Percentiles rank a stretch among this genome's conserved stretches.
phyloP scores from a whole-genome alignment of 306 rosid genomes.

The Malus domestica region ASM211411v1 NC_041803.1:16502501-16503000 shows the following conservation, averaged over 20 bases:
- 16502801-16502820: slow-evolving; percentile 78
- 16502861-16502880: slow-evolving; percentile 84
- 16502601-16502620: slow-evolving; percentile 3
- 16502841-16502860: slow-evolving; percentile 93
- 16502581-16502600: background rate
- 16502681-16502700: slow-evolving; percentile 62
- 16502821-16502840: slow-evolving; percentile 78
- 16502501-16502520: slow-evolving; percentile 69
- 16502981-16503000: slow-evolving; percentile 52
- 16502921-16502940: slow-evolving; percentile 87
- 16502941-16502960: slow-evolving; percentile 76
- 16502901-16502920: slow-evolving; percentile 60
- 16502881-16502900: slow-evolving; percentile 62
- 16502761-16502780: slow-evolving; percentile 95
- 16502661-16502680: slow-evolving; percentile 90
- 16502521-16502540: slow-evolving; percentile 16
- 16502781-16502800: slow-evolving; percentile 85
- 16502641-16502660: slow-evolving; percentile 96
- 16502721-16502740: slow-evolving; percentile 97
- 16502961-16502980: slow-evolving; percentile 64
- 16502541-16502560: slow-evolving; percentile 9
- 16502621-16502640: slow-evolving; percentile 85
- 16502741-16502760: slow-evolving; percentile 98
- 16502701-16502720: slow-evolving; percentile 91
- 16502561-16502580: background rate